Percentiles rank a stretch among this genome's conserved stretches.
phyloP scores from a whole-genome alignment of 345 rosid species.

The Populus simonii region DNA sequence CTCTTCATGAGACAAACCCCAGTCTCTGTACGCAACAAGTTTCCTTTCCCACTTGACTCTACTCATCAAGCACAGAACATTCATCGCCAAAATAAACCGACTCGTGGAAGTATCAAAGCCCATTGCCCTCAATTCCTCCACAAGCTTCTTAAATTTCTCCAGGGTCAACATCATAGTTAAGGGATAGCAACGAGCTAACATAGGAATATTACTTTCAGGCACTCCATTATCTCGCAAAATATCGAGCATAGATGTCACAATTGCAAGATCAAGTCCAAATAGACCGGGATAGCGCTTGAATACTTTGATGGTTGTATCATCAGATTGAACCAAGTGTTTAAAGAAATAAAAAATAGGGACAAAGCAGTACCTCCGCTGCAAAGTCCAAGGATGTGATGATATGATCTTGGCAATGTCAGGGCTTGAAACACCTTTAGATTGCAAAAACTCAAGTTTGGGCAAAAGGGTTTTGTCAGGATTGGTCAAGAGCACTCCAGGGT shows the following conservation, averaged over 20 bases:
- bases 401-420: not conserved
- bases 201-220: not conserved
- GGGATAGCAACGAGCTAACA: not conserved
- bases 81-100: conserved; percentile 39
- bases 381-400: not conserved
- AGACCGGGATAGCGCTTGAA: not conserved
- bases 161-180: conserved; percentile 7
- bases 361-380: not conserved
- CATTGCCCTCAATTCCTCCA: conserved; percentile 16
- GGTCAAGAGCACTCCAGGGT: conserved; percentile 1
- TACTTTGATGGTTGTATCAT: not conserved
- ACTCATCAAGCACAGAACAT: conserved; percentile 6
- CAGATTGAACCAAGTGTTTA: not conserved
- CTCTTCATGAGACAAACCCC: conserved; percentile 55
- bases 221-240: not conserved
- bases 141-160: conserved; percentile 7
- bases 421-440: conserved; percentile 23
- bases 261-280: not conserved
- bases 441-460: conserved; percentile 40
- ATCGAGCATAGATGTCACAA: not conserved
- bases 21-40: conserved; percentile 35
- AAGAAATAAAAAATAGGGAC: not conserved
- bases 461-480: conserved; percentile 26
- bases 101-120: conserved; percentile 42
- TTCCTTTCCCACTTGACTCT: conserved; percentile 39